A percentile compares a stretch with the other conserved stretches of the same genome.
These are phyloP conservation scores for Lecanicillium sp. DNA, from an alignment of 2,329 filamentous ascomycete species.

Conservation along the genomic window DNA sequence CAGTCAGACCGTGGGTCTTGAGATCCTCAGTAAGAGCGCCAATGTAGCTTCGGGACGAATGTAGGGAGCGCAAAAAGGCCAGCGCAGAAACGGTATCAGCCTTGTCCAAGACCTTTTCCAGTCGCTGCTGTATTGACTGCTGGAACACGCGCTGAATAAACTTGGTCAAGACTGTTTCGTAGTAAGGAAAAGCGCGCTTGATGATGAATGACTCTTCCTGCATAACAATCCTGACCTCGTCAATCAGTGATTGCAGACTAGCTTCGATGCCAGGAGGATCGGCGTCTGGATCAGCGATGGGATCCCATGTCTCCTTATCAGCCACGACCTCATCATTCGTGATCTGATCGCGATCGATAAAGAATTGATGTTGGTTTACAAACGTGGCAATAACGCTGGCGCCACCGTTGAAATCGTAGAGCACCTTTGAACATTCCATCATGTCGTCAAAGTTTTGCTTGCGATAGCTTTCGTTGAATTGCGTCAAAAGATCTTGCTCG, in stretches of 20 bases:
- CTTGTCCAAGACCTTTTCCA: constrained; percentile 94
- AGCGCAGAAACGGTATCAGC: constrained; percentile 85
- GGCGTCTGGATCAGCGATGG: constrained; percentile 86
- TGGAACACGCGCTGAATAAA: constrained; percentile 96
- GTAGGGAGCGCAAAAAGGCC: constrained; percentile 82
- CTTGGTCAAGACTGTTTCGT: constrained; percentile 85
- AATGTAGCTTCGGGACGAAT: constrained; percentile 86
- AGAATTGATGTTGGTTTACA: constrained; percentile 98
- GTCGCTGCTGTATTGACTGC: constrained; percentile 90
- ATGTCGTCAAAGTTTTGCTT: constrained; percentile 96
- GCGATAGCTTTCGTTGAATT: constrained; percentile 96
- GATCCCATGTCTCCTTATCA: constrained; percentile 78
- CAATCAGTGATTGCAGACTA: constrained; percentile 82
- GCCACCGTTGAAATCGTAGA: constrained; percentile 93
- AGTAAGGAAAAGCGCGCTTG: constrained; percentile 90
- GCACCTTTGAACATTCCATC: constrained; percentile 90
- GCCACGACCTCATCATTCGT: constrained; percentile 76
- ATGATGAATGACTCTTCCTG: constrained; percentile 97
- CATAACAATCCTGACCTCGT: constrained; percentile 91
- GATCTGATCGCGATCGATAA: constrained; percentile 91
- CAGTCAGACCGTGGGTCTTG: constrained; percentile 88
- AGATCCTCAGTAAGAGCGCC: constrained; percentile 82
- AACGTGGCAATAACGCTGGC: constrained; percentile 92
- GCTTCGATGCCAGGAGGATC: constrained; percentile 88
- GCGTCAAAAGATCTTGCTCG: constrained; percentile 89